These are phyloP conservation scores for Salix koriyanagi DNA, from an alignment of 345 rosid species.

Conservation along the genomic window DNA sequence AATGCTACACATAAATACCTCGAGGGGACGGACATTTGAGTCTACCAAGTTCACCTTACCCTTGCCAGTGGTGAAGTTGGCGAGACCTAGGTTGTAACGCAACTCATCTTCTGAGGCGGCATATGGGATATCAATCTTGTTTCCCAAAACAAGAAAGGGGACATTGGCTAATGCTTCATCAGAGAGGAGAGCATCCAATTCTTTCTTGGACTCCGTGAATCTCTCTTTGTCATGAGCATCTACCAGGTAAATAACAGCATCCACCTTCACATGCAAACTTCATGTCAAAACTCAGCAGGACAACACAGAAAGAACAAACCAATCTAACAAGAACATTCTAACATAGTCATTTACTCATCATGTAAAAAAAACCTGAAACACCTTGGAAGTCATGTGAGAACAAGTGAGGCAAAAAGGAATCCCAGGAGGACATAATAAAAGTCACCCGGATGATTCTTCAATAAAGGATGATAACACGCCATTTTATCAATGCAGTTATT, in stretches of 20 bases:
- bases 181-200: conserved; percentile 59
- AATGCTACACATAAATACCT: conserved; percentile 74
- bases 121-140: conserved; percentile 67
- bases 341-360: not conserved
- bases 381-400: not conserved
- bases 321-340: not conserved
- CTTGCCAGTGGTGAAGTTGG: conserved; percentile 71
- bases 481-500: not conserved
- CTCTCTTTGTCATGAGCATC: conserved; percentile 71
- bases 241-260: conserved; percentile 70
- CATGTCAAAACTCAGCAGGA: not conserved
- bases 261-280: conserved; percentile 38
- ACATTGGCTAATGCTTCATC: conserved; percentile 58
- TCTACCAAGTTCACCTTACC: conserved; percentile 52
- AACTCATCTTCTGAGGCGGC: conserved; percentile 74
- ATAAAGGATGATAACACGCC: not conserved
- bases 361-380: not conserved
- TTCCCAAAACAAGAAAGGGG: conserved; percentile 61
- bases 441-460: not conserved
- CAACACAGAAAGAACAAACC: not conserved
- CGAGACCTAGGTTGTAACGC: conserved; percentile 58
- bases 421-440: not conserved
- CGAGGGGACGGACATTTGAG: conserved; percentile 56
- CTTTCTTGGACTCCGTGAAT: conserved; percentile 54
- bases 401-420: not conserved